A percentile compares a stretch with the other conserved stretches of the same genome.
phyloP scores from a whole-genome alignment of 1,284 basidiomycete species.

The Ceratobasidium sp. region DNA sequence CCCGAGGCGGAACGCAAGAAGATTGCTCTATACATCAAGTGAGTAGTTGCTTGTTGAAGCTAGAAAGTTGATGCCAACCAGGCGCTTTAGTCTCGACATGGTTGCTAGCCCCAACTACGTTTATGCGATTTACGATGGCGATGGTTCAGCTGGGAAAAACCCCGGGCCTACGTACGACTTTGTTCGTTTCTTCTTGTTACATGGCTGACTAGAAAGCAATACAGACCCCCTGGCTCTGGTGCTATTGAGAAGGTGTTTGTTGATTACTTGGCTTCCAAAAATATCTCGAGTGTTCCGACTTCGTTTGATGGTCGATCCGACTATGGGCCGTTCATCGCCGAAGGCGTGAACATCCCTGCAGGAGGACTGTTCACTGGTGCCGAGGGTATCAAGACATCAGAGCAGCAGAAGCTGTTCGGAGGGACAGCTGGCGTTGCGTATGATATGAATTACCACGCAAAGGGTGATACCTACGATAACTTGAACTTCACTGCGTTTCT shows the following conservation, averaged over 20 bases:
- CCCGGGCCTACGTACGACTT: conserved; percentile 16
- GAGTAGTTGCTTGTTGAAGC: neutral
- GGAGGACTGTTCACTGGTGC: conserved; percentile 37
- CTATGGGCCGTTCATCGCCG: conserved; percentile 34
- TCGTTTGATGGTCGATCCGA: conserved; percentile 30
- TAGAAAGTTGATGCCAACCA: neutral
- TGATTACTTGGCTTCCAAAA: conserved; percentile 32
- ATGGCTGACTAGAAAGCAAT: too few relatives aligned
- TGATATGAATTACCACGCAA: conserved; percentile 34
- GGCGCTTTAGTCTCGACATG: conserved; percentile 19
- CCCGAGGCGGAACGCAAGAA: conserved; percentile 35
- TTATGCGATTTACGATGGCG: conserved; percentile 31
- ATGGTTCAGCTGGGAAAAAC: conserved; percentile 33
- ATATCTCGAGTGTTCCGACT: conserved; percentile 27
- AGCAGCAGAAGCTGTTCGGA: conserved; percentile 16
- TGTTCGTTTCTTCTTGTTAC: neutral
- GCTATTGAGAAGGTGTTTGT: conserved; percentile 36
- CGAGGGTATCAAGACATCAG: conserved; percentile 33
- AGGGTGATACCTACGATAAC: conserved; percentile 36
- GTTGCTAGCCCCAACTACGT: conserved; percentile 37
- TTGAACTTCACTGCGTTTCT: conserved; percentile 25
- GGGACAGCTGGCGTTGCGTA: conserved; percentile 26
- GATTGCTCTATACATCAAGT: conserved; percentile 34
- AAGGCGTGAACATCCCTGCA: conserved; percentile 31
- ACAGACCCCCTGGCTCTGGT: conserved; percentile 29